Evolutionary conservation across 345 rosid genomes (phyloP), one percentile per base, ranked within the genome.

Genomic region (Citropsis articulata): DNA sequence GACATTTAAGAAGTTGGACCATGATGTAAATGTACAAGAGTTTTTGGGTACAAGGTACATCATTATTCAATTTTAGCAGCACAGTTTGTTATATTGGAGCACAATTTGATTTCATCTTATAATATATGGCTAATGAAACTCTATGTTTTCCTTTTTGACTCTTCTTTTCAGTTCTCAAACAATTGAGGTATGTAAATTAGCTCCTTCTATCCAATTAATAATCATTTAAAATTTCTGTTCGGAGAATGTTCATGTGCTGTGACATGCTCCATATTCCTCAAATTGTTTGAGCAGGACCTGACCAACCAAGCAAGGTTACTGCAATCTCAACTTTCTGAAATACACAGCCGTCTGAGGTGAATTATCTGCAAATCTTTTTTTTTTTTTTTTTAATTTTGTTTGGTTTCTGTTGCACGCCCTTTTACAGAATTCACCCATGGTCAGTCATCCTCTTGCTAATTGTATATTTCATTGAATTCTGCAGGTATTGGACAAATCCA

Each of bases 1-100:
- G 84, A 93, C 94, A 33, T 93, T 93, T 77, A 85, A 82, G 91
- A 93, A 91, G 85, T 87, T 88, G 89, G 94, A 95, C 64, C 98
- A 93, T 68, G 94, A 93, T 84, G 92, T 95, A 61, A 89, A 89
- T 83, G 75, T 93, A 76, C 82, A 91, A 75, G 95, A 89, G 73
- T 93, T 91, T 86, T 73, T 95, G 75, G 93, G 92, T 76, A 69
- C 86, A 83, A 86, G 95, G 98, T 95, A 76, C 7, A 48, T 73
- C 45, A 55, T 42, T 55, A 57, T 68, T 74, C 57, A 64, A 9
- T 72, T 60, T 16, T 35, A 72, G 53, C 64, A 48, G 56, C 28
- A 13, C 6, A 30, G 48, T 68, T 68, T 66, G 30, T 42, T 56
- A 59, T 75, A 22, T 65, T 53, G 35, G 30, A 71, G 12, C 62